Conservation (phyloP, 768 basidiomycete genomes). For the Exsudoporus frostii region DNA sequence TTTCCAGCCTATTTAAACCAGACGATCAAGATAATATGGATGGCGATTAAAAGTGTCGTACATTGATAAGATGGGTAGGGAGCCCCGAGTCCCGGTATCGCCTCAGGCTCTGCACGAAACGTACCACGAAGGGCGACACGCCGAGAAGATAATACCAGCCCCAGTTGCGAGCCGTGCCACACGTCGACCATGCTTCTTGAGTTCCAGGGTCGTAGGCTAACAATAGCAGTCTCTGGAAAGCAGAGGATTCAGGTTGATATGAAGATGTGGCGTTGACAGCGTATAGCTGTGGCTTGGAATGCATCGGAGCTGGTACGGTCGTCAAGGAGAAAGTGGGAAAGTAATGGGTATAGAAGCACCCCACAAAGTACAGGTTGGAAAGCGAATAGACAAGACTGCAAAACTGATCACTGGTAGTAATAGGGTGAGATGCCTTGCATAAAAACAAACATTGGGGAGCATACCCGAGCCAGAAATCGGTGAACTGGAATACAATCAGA, state of each 20-base stretch:
- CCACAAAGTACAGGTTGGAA: slow-evolving; percentile 66
- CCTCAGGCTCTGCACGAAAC: slow-evolving; percentile 81
- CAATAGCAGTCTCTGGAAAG: background rate
- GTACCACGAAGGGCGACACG: slow-evolving; percentile 65
- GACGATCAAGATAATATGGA: background rate
- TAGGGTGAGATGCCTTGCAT: background rate
- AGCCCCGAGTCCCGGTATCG: slow-evolving; percentile 79
- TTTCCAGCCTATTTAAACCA: slow-evolving; percentile 66
- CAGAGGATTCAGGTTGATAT: background rate
- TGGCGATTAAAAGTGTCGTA: slow-evolving; percentile 23
- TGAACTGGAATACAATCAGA: slow-evolving; percentile 45
- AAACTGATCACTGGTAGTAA: slow-evolving; percentile 61
- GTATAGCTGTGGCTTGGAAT: background rate
- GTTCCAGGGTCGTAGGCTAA: slow-evolving; percentile 32
- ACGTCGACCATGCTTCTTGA: slow-evolving; percentile 41
- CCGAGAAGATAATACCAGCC: slow-evolving; percentile 55
- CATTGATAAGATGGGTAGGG: slow-evolving; percentile 83
- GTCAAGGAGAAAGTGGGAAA: background rate
- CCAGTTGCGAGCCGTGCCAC: slow-evolving; percentile 50
- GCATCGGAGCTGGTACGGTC: background rate
- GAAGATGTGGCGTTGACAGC: background rate
- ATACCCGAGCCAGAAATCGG: slow-evolving; percentile 87
- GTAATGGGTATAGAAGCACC: slow-evolving; percentile 58
- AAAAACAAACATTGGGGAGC: slow-evolving; percentile 11
- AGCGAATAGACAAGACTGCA: slow-evolving; percentile 76